Base-by-base conservation (phyloP, 2,329 filamentous ascomycete genomes). In the Cercospora janseana region DNA sequence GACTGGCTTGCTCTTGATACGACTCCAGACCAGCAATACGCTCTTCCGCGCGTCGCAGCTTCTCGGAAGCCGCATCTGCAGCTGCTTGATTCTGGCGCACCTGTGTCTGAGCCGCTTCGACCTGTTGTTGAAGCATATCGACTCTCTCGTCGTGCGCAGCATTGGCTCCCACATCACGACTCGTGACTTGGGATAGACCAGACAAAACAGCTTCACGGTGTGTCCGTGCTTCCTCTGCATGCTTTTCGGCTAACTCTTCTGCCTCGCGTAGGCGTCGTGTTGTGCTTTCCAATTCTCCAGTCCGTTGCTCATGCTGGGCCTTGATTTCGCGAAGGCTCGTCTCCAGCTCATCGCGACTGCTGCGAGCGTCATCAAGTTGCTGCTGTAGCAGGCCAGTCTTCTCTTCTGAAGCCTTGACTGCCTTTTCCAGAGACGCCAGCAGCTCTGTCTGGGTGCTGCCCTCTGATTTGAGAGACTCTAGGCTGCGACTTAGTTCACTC, bases 1-100 rank as follows among this genome's bases (percentile, higher is more conserved):
- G 82, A 69, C 91, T 97, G 3, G 91, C 87, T 70, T 98, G 93
- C 66, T 98, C 93, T 71, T 98, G 93, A 68, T 97, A 97, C 21
- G 90, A 88, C 69, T 98, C 93, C 3, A 98, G 79, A 5, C 93
- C 93, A 4, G 93, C 94, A 67, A 98, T 97, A 32, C 93, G 85
- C 73, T 97, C 94, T 71, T 98, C 94, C 3, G 93, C 93, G 51
- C 86, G 86, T 46, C 93, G 86, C 46, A 98, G 77, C 67, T 91
- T 94, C 65, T 96, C 90, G 0, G 89, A 86, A 3, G 91, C 90
- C 20, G 78, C 73, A 67, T 98, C 89, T 1, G 91, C 92, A 52
- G 94, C 91, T 54, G 85, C 79, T 68, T 96, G 90, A 61, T 95
- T 95, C 64, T 89, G 89, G 68, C 86, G 87, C 21, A 91, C 89